phyloP scores from a whole-genome alignment of 2,329 filamentous ascomycete genomes.

The Colletotrichum sp. region DNA sequence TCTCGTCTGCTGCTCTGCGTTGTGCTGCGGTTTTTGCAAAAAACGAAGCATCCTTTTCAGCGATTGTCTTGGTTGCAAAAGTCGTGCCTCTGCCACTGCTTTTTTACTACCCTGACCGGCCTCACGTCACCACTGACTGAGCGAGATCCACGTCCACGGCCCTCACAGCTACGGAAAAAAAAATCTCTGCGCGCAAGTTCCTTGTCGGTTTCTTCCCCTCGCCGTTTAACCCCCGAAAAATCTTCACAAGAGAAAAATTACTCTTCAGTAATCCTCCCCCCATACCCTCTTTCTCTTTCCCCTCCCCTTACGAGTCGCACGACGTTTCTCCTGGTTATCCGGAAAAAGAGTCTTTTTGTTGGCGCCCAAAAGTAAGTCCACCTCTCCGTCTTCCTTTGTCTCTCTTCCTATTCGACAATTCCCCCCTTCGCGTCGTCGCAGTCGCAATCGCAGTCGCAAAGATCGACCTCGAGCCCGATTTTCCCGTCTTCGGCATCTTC shows the following conservation, averaged over 20 bases:
- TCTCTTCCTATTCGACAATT: conserved; percentile 3
- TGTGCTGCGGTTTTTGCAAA: conserved; percentile 8
- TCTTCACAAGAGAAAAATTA: conserved; percentile 13
- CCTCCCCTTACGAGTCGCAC: conserved; percentile 34
- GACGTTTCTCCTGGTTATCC: conserved; percentile 33
- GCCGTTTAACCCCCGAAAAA: conserved; percentile 16
- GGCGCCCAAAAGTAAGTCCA: conserved; percentile 60
- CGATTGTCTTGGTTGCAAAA: conserved; percentile 22
- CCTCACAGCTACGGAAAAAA: conserved; percentile 11
- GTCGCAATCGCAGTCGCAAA: conserved; percentile 9
- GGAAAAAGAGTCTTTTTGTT: conserved; percentile 38
- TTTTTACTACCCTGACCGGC: conserved; percentile 1
- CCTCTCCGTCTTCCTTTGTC: conserved; percentile 21
- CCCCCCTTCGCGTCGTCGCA: conserved; percentile 4
- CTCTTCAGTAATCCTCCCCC: conserved; percentile 14
- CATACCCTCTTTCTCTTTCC: not conserved
- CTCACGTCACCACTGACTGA: conserved; percentile 20
- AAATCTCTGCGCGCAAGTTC: conserved; percentile 19
- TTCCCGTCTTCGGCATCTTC: conserved; percentile 6
- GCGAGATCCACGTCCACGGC: conserved; percentile 17
- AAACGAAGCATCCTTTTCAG: conserved; percentile 21
- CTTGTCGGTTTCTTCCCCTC: conserved; percentile 18
- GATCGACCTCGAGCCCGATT: not conserved
- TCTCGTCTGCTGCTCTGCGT: conserved; percentile 15
- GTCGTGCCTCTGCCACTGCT: conserved; percentile 14